Conservation (phyloP, 768 basidiomycete species). For the Tricholoma matsutake region DNA sequence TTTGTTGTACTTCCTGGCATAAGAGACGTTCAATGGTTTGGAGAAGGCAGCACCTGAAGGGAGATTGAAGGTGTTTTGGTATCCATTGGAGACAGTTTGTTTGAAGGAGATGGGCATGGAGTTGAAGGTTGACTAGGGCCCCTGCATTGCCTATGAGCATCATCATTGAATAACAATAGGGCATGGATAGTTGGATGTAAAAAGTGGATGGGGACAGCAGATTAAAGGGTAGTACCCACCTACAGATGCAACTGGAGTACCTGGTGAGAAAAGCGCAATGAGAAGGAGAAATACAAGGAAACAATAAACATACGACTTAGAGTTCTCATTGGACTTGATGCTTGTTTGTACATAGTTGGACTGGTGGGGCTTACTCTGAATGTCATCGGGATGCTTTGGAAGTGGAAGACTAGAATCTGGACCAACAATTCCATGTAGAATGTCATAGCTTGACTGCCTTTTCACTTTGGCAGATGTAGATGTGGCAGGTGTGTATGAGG, state of each 20-base stretch:
- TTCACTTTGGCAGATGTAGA: slow-evolving; percentile 45
- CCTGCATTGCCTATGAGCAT: slow-evolving; percentile 71
- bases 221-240: slow-evolving; percentile 44
- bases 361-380: too few species aligned
- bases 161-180: slow-evolving; percentile 18
- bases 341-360: slow-evolving; percentile 56
- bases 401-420: too few species aligned
- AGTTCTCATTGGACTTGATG: slow-evolving; percentile 71
- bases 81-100: slow-evolving; percentile 34
- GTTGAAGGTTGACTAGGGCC: slow-evolving; percentile 49
- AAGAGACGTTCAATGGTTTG: slow-evolving; percentile 52
- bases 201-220: slow-evolving; percentile 9
- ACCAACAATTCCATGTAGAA: too few species aligned
- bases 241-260: slow-evolving; percentile 75
- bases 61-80: slow-evolving; percentile 35
- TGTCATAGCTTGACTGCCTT: slow-evolving; percentile 69
- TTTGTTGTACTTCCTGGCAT: slow-evolving; percentile 75
- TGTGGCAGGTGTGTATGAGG: too few species aligned
- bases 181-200: slow-evolving; percentile 21
- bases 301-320: slow-evolving; percentile 63
- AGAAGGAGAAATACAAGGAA: slow-evolving; percentile 11
- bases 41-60: slow-evolving; percentile 39
- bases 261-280: slow-evolving; percentile 35
- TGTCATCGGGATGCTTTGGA: too few species aligned
- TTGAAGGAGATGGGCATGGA: slow-evolving; percentile 30